These are phyloP conservation scores for Pseudohalonectria lignicola DNA, from an alignment of 2,329 filamentous ascomycete genomes.

Conservation along the genomic window DNA sequence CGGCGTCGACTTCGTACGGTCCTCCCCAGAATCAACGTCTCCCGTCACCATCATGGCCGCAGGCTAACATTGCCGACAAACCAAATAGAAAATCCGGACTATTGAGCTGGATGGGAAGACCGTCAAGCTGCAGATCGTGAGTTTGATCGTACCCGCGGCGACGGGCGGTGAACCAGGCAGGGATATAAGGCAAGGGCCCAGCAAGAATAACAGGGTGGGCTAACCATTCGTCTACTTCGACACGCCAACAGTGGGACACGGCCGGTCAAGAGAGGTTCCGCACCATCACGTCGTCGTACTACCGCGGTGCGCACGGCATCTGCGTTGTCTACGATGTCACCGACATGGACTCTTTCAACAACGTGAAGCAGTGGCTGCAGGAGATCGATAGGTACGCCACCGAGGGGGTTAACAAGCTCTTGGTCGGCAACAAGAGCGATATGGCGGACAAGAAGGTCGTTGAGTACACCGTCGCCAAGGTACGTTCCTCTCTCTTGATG, in stretches of 20 bases:
- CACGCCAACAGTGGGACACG: conserved; percentile 93
- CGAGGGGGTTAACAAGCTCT: conserved; percentile 97
- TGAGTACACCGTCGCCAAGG: conserved; percentile 98
- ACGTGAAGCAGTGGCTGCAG: conserved; percentile 99
- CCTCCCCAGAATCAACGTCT: too few relatives aligned
- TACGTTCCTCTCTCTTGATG: conserved; percentile 30
- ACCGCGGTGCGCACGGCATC: conserved; percentile 97
- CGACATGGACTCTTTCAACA: conserved; percentile 99
- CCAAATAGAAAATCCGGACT: conserved; percentile 99
- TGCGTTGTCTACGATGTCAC: conserved; percentile 99
- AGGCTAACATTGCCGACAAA: too few relatives aligned
- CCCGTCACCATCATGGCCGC: too few relatives aligned
- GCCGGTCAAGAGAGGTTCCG: conserved; percentile 94
- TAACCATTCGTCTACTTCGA: too few relatives aligned
- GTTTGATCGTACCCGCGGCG: too few relatives aligned
- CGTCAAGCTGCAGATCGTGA: conserved; percentile 97
- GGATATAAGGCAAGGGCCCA: too few relatives aligned
- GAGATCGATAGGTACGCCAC: conserved; percentile 99
- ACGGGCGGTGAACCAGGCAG: too few relatives aligned
- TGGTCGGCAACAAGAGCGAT: conserved; percentile 99
- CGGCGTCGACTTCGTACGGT: conserved; percentile 92
- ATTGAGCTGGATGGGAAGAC: conserved; percentile 99
- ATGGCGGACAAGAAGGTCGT: conserved; percentile 99
- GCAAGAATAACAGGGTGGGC: too few relatives aligned
- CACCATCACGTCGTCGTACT: conserved; percentile 99